phyloP scores from a whole-genome alignment of 352 stramenopile species.

The Phytophthora crassamura region DNA sequence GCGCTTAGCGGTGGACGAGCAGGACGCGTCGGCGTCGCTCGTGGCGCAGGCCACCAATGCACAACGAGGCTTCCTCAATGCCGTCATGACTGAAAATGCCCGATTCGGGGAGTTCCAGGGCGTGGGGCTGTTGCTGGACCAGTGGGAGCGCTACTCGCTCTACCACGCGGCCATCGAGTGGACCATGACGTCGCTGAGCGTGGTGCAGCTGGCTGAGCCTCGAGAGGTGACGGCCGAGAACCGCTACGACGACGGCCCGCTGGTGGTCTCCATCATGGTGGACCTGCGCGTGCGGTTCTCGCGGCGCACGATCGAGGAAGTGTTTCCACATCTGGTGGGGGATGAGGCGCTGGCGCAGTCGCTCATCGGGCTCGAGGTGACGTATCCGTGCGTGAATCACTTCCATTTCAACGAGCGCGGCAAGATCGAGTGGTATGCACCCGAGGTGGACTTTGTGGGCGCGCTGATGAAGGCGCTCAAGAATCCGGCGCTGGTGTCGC shows the following conservation, averaged over 20 bases:
- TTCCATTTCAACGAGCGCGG: conserved; percentile 52
- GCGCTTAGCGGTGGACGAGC: conserved; percentile 40
- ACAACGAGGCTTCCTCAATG: conserved; percentile 47
- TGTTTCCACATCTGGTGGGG: conserved; percentile 54
- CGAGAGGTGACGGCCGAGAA: conserved; percentile 21
- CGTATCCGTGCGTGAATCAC: conserved; percentile 52
- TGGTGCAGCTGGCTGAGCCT: conserved; percentile 33
- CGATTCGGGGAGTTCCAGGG: conserved; percentile 54
- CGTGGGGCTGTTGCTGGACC: conserved; percentile 45
- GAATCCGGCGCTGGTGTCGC: conserved; percentile 30
- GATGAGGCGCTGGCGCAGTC: conserved; percentile 42
- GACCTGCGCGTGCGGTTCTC: conserved; percentile 52
- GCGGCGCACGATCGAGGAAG: conserved; percentile 54
- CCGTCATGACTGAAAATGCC: conserved; percentile 46
- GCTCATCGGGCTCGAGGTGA: conserved; percentile 53
- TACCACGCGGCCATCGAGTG: conserved; percentile 54
- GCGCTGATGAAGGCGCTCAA: conserved; percentile 40
- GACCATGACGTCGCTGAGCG: conserved; percentile 49
- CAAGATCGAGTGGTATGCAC: conserved; percentile 53
- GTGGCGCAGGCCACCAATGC: conserved; percentile 28
- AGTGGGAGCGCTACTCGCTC: conserved; percentile 68
- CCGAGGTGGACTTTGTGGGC: conserved; percentile 47
- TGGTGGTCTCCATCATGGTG: conserved; percentile 39
- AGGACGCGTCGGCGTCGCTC: conserved; percentile 21
- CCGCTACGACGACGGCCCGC: conserved; percentile 30